Base-by-base conservation (phyloP, 2,329 filamentous ascomycete species). In the Penicillium capsulatum region DNA sequence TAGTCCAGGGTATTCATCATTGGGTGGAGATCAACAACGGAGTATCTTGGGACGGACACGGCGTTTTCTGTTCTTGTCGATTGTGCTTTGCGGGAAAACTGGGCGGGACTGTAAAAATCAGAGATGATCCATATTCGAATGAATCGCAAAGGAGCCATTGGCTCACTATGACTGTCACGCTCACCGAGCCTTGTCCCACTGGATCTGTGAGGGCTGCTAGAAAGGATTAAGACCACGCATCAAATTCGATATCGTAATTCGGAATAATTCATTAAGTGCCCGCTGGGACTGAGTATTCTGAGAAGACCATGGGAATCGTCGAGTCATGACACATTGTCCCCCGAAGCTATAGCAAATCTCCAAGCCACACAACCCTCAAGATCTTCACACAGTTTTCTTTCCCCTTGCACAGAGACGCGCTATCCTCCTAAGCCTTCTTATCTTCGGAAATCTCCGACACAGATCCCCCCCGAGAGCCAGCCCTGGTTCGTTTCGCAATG, bases 401-500 rank as follows among this genome's bases (percentile, higher is more conserved):
- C n/a, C n/a, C n/a, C n/a, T n/a, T n/a, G n/a, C n/a, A n/a, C n/a
- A n/a, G n/a, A n/a, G n/a, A n/a, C n/a, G n/a, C n/a, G n/a, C n/a
- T n/a, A n/a, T n/a, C n/a, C n/a, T n/a, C n/a, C 19, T 22, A 22
- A 22, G 9, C 5, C 19, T 22, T 9, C 19, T 22, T 54, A 17
- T 59, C 54, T 5, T 38, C 49, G n/a, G 46, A 40, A 8, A 48
- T 17, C 19, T 10, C 34, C 7, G 40, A 36, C 16, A 50, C 3
- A 5, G 33, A 36, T 16, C 31, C 41, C 38, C 39, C 40, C 6
- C 39, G 48, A 15, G 36, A 36, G 13, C 33, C 40, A 31, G 30
- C 40, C 36, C 43, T 50, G 26, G 39, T 74, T 67, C 78, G 81
- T 51, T 69, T 77, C 3, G 76, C 72, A n/a, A 83, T 56, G 44